These are phyloP conservation scores for Groenewaldozyma tartarivorans DNA, from an alignment of 805 yeast species.

Conservation along the genomic window DNA sequence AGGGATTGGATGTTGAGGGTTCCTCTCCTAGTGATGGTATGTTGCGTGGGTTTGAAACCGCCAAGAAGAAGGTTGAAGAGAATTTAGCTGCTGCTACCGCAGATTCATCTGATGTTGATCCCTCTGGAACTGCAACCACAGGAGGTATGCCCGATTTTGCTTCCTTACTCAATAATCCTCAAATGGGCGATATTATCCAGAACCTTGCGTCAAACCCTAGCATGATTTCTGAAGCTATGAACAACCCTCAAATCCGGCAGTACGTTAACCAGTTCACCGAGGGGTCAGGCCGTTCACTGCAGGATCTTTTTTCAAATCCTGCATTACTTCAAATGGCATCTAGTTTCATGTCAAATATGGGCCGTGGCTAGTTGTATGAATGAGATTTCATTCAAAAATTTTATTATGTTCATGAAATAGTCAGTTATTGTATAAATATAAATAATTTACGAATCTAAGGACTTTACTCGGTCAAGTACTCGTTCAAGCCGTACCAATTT, in stretches of 20 bases:
- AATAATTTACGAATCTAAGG: no score
- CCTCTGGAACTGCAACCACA: conserved; percentile 35
- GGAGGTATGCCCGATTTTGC: conserved; percentile 63
- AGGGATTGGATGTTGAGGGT: conserved; percentile 83
- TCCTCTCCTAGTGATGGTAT: conserved; percentile 76
- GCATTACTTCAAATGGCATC: conserved; percentile 62
- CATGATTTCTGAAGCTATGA: conserved; percentile 64
- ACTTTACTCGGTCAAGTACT: not conserved
- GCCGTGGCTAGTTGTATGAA: no score
- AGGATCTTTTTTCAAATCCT: conserved; percentile 74
- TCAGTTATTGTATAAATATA: no score
- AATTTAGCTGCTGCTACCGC: conserved; percentile 32
- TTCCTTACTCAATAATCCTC: conserved; percentile 68
- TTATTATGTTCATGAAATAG: no score
- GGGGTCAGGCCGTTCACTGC: conserved; percentile 50
- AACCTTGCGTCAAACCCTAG: conserved; percentile 78
- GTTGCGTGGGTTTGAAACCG: conserved; percentile 90
- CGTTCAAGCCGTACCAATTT: conserved; percentile 12
- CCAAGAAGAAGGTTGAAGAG: conserved; percentile 77
- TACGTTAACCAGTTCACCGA: conserved; percentile 70
- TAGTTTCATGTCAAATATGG: conserved; percentile 53
- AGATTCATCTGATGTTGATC: conserved; percentile 24
- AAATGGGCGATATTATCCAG: conserved; percentile 80
- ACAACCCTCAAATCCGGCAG: conserved; percentile 67
- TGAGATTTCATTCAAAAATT: no score